Conservation (phyloP, 306 rosid genomes). For the Vicia sativa region DNA sequence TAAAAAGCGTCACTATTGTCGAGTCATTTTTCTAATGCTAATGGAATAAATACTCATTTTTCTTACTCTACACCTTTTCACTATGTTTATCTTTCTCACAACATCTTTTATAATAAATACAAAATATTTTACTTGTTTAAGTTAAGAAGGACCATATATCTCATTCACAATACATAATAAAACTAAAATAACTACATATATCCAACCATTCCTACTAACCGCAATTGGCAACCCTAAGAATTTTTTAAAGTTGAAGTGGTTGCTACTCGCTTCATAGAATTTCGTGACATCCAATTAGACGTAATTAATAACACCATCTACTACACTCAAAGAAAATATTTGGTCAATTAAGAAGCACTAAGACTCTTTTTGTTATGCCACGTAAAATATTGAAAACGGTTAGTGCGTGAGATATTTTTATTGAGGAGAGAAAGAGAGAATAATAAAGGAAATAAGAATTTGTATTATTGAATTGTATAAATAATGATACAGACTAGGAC, state of each 20-base stretch:
- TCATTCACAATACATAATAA: too few relatives aligned
- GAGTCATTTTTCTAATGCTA: background rate
- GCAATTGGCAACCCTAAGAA: background rate
- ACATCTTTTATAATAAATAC: too few relatives aligned
- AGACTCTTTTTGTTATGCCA: background rate
- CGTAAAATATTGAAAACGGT: background rate
- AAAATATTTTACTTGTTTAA: background rate
- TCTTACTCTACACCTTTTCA: background rate
- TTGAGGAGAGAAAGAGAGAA: too few relatives aligned
- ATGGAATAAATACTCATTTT: background rate
- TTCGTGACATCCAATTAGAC: background rate
- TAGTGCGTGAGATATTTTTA: too few relatives aligned
- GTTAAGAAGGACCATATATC: too few relatives aligned
- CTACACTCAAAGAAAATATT: background rate
- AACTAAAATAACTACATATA: too few relatives aligned
- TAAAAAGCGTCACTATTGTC: background rate
- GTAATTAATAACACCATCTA: background rate
- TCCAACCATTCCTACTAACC: background rate
- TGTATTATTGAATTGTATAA: too few relatives aligned
- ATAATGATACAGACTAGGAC: too few relatives aligned
- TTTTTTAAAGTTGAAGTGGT: conserved; percentile 1
- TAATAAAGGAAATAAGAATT: too few relatives aligned
- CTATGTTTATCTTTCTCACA: background rate
- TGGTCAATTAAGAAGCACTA: background rate
- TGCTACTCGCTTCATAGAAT: background rate